These are phyloP conservation scores for Carnegiea gigantea DNA, from an alignment of 179 eudicot species.

Conservation along the genomic window DNA sequence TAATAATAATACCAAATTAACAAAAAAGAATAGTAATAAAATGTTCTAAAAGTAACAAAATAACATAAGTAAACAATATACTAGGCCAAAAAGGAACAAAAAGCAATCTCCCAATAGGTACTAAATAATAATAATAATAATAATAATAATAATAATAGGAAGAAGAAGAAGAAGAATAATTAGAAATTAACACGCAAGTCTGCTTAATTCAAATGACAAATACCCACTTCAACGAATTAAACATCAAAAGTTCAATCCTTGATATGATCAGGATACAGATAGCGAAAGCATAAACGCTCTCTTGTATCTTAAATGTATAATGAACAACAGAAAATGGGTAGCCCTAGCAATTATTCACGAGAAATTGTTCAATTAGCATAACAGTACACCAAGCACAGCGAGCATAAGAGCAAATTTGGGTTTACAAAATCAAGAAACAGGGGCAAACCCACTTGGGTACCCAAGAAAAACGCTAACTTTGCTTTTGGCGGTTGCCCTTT, in stretches of 20 bases:
- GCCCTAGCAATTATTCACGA: background rate
- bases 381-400: background rate
- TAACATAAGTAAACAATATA: too few species aligned
- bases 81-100: too few species aligned
- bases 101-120: too few species aligned
- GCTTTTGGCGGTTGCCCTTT: background rate
- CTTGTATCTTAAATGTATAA: too few species aligned
- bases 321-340: background rate
- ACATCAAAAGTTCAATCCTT: background rate
- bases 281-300: background rate
- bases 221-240: background rate
- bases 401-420: background rate
- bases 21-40: too few species aligned
- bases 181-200: background rate
- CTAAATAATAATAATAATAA: too few species aligned
- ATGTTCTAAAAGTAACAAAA: too few species aligned
- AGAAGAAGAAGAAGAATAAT: too few species aligned
- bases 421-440: background rate
- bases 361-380: background rate
- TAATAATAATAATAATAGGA: too few species aligned
- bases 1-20: too few species aligned
- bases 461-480: slow-evolving; percentile 13
- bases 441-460: background rate
- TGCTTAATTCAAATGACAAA: background rate
- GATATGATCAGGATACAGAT: background rate